Base-by-base conservation (phyloP, 2,329 filamentous ascomycete genomes). In the Xylariaceae sp. region DNA sequence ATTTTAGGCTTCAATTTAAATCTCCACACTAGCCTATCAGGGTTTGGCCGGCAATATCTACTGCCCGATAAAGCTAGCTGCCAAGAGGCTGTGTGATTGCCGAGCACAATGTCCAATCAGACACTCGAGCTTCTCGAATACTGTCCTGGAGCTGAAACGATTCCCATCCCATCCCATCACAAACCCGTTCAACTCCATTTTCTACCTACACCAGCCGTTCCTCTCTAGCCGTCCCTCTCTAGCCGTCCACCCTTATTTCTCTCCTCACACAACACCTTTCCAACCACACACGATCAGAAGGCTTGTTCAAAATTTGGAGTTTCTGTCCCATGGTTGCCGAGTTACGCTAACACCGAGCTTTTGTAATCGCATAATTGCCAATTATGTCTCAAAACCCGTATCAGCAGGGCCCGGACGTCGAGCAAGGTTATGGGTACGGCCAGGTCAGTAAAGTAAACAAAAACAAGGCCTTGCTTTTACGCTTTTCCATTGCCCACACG, bases 341-440 rank as follows among this genome's bases (percentile, higher is more conserved):
- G 40, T 45, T 29, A 9, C 34, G 50, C 46, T 45, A 45, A 45
- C 12, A 51, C 3, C 32, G 11, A 30, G 11, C 32, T 35, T 9
- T 35, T 9, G 40, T 32, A 19, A n/a, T 45, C 51, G 19, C 32
- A 27, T 30, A 35, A 31, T 47, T 19, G 19, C 35, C 12, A 43
- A 69, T 55, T 68, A 85, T 86, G 83, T 82, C 82, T 62, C 80
- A 83, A 60, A 86, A 87, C 67, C 85, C 84, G 40, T 88, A 88
- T 68, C 75, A 79, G 58, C 75, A 80, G 66, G 76, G 71, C 47
- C 74, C 78, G 3, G 65, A 70, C 54, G 74, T 77, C 55, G 77
- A 78, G 67, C 66, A 72, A 55, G 75, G 73, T 53, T 73, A 79
- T 56, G 71, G 68, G 53, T 75, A 70, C 56, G 75, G 62, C 43